A percentile compares a stretch with the other conserved stretches of the same genome.
Conservation (phyloP, 2,329 filamentous ascomycete genomes). For the Fusarium protoensiforme region DNA sequence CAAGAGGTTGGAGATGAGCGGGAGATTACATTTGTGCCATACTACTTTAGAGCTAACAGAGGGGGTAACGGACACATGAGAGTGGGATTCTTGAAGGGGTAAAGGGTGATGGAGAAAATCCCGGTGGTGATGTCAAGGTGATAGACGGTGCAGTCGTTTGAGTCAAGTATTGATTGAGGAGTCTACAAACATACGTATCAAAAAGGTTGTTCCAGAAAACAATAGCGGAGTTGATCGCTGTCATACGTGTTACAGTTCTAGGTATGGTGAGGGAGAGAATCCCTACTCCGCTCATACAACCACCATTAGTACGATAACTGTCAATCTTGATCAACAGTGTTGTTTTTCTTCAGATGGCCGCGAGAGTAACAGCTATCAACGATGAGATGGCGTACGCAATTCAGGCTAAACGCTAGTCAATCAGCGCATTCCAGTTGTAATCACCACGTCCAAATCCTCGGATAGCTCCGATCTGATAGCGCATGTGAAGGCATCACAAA, state of each 20-base stretch:
- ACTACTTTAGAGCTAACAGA: constrained; percentile 22
- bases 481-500: neutral
- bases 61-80: constrained; percentile 28
- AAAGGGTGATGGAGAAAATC: neutral
- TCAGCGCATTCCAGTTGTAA: neutral
- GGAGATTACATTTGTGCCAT: constrained; percentile 11
- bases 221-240: neutral
- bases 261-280: neutral
- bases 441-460: neutral
- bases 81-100: constrained; percentile 11
- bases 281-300: neutral
- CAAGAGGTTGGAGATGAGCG: neutral
- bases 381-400: neutral
- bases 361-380: neutral
- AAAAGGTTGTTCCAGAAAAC: neutral
- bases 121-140: neutral
- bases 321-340: neutral
- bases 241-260: neutral
- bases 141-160: neutral
- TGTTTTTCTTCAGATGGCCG: neutral
- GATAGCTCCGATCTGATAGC: neutral
- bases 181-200: neutral
- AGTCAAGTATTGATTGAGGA: neutral
- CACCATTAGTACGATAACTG: neutral
- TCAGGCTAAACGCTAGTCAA: neutral